phyloP scores from a whole-genome alignment of 331 rosid species.

The Quercus lobata region DNA sequence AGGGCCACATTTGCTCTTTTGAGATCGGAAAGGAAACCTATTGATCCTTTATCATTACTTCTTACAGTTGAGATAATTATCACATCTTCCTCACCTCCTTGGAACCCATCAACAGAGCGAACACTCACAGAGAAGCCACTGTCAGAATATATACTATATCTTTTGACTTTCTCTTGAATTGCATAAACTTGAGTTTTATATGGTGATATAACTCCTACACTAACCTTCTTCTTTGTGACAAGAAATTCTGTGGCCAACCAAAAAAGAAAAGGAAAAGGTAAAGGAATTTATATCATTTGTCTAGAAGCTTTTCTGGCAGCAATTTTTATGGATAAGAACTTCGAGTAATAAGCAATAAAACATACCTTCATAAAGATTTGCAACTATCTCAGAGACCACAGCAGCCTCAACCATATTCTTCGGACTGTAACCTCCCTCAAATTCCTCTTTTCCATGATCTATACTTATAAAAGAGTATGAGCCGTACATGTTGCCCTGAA shows the following conservation, averaged over 20 bases:
- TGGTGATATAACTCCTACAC: constrained; percentile 65
- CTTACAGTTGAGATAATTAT: constrained; percentile 40
- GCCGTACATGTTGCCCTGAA: constrained; percentile 28
- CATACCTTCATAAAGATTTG: constrained; percentile 38
- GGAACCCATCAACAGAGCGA: constrained; percentile 34
- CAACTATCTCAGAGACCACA: constrained; percentile 38
- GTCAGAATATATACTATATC: neutral
- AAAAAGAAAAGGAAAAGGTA: neutral
- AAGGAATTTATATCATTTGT: neutral
- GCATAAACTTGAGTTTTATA: constrained; percentile 53
- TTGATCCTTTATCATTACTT: constrained; percentile 18
- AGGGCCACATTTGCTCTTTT: constrained; percentile 36
- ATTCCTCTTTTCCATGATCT: constrained; percentile 34
- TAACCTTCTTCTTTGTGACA: constrained; percentile 30
- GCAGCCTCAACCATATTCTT: constrained; percentile 57
- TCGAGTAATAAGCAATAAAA: neutral
- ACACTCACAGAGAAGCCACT: constrained; percentile 21
- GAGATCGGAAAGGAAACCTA: constrained; percentile 29
- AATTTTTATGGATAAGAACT: neutral
- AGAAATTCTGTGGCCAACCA: constrained; percentile 22
- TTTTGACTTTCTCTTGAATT: constrained; percentile 35
- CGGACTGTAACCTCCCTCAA: constrained; percentile 23
- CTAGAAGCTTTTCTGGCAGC: neutral
- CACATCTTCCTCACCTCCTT: constrained; percentile 41
- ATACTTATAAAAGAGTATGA: constrained; percentile 43